phyloP scores from a whole-genome alignment of 371 early-diverging fungal species.

The Mortierella polycephala region DNA sequence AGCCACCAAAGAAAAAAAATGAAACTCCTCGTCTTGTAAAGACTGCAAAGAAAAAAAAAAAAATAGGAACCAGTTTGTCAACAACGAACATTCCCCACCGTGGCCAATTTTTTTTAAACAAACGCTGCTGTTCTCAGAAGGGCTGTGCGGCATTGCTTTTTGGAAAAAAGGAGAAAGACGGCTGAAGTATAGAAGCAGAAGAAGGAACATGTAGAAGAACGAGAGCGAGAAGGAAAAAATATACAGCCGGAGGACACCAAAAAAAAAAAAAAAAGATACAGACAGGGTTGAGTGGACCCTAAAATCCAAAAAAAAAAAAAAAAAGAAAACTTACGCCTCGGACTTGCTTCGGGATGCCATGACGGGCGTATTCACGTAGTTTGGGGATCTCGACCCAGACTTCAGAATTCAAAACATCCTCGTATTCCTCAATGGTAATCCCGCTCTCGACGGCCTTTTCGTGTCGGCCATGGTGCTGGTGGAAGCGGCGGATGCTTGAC shows the following conservation, averaged over 20 bases:
- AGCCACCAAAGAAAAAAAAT: too few species aligned
- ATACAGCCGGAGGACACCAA: neutral
- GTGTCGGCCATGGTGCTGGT: neutral
- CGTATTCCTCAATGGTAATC: slow-evolving; percentile 70
- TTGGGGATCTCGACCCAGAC: slow-evolving; percentile 86
- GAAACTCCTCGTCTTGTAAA: too few species aligned
- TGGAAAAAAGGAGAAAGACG: too few species aligned
- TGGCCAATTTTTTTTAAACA: too few species aligned
- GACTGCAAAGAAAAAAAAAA: too few species aligned
- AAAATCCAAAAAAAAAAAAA: neutral
- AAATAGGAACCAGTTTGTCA: too few species aligned
- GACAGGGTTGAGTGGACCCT: neutral
- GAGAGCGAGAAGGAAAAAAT: neutral
- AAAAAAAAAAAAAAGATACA: slow-evolving; percentile 1
- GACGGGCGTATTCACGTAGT: slow-evolving; percentile 79
- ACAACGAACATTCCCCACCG: too few species aligned
- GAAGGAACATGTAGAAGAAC: neutral
- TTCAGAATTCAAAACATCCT: slow-evolving; percentile 85
- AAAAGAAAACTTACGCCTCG: slow-evolving; percentile 71
- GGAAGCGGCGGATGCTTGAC: neutral
- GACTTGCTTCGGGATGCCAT: slow-evolving; percentile 86
- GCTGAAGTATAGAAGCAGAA: neutral
- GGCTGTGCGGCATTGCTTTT: too few species aligned
- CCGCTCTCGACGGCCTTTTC: slow-evolving; percentile 18
- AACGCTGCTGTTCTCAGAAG: too few species aligned